Evolutionary conservation across 768 basidiomycete genomes (phyloP), one percentile per base, ranked within the genome.

Genomic region (Tulasnella sp.): DNA sequence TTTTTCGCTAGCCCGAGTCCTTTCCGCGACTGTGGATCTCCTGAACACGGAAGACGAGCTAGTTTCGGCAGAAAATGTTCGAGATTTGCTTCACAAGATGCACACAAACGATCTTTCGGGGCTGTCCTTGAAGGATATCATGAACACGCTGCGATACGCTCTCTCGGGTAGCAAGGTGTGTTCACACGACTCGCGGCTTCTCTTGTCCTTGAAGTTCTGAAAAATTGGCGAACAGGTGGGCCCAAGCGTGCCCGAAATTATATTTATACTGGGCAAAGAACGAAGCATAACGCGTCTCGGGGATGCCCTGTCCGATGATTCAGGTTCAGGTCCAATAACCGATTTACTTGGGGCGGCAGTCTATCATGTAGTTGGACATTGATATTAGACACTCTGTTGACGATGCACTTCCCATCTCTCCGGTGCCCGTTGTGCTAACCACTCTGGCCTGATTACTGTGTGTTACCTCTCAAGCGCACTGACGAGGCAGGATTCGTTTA

Each of bases 141-240:
- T 96, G 90, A 91, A 88, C 1, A 87, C 89, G 0, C 83, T 97
- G 73, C 85, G 96, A 74, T 89, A 93, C 82, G 92, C 92, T 3
- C 82, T 98, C 80, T 95, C 92, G 0, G 96, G 91, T 2, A 89
- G 90, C 85, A 95, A 93, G 89, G 96, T 92, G 77, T n/a, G 87
- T 82, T 39, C 40, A 37, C 1, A 32, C 35, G 15, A 18, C 18
- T 37, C 23, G 71, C 32, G 15, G 40, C 37, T n/a, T 37, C 44
- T 77, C 20, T 44, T 57, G 7, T 23, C 44, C 23, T 46, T 35
- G 70, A 70, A 23, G 57, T 1, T n/a, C 16, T 78, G 32, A 29
- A 73, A 48, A 5, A 9, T 20, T 23, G 10, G 75, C 13, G 2
- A 1, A n/a, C 75, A 88, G 87, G 82, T 83, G 55, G 87, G 87